Evolutionary conservation across 305 asterid species (phyloP).

Genomic region (Withania somnifera): DNA sequence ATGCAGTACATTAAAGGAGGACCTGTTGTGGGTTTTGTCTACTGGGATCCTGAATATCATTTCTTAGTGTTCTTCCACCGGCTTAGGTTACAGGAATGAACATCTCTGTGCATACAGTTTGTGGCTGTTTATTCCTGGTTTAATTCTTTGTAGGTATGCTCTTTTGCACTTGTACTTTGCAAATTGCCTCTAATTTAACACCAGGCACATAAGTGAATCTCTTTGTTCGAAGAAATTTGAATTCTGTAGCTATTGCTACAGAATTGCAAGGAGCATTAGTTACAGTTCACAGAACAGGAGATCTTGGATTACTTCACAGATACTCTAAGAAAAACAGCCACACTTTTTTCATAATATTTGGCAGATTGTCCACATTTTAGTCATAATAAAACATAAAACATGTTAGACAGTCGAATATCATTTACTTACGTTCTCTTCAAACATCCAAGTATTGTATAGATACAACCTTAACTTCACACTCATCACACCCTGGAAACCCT

Average conservation of each 20-base stretch:
- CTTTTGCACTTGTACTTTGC: not conserved
- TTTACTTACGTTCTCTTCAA: not conserved
- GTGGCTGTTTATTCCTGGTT: conserved; percentile 13
- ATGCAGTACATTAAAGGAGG: conserved; percentile 89
- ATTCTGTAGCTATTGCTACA: not conserved
- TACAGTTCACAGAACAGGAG: not conserved
- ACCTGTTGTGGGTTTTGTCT: conserved; percentile 90
- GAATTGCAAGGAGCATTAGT: not conserved
- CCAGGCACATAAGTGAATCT: not conserved
- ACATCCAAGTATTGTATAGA: not conserved
- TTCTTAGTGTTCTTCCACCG: conserved; percentile 85
- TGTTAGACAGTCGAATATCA: not conserved
- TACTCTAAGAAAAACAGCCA: not conserved
- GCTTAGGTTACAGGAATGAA: conserved; percentile 61
- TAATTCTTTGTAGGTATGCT: conserved; percentile 28
- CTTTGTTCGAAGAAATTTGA: not conserved
- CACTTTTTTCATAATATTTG: not conserved
- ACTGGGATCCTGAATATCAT: conserved; percentile 89
- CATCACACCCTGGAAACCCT: not conserved
- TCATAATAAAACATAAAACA: not conserved
- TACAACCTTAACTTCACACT: not conserved
- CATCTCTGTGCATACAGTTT: conserved; percentile 17
- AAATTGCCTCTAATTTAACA: not conserved
- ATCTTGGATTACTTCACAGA: not conserved
- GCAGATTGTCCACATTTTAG: not conserved